Conservation (phyloP, 805 yeast genomes). For the Saccharomycopsis capsularis region DNA sequence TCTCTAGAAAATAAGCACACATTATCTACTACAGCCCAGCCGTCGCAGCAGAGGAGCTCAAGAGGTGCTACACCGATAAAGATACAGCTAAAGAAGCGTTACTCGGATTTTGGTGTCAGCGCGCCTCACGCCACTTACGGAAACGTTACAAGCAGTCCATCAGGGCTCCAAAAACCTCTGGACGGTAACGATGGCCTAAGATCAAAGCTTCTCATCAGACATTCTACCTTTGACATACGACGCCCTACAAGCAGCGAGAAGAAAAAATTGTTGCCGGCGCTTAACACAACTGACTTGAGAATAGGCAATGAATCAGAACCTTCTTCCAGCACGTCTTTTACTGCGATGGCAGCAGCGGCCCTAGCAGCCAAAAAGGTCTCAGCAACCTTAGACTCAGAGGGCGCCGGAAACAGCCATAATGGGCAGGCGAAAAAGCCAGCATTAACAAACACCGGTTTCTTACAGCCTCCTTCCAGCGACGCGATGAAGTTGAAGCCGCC, state of each 20-base stretch:
- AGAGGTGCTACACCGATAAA: not conserved
- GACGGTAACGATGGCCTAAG: not conserved
- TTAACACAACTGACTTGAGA: not conserved
- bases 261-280: not conserved
- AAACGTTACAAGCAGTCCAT: not conserved
- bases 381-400: slow-evolving; percentile 8
- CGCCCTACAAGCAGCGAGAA: not conserved
- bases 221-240: not conserved
- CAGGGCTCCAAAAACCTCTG: not conserved
- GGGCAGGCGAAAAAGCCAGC: not conserved
- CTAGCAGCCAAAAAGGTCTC: slow-evolving; percentile 16
- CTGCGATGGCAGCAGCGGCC: slow-evolving; percentile 18
- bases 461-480: slow-evolving; percentile 8
- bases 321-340: slow-evolving; percentile 14
- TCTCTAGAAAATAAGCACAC: too few species aligned
- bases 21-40: not conserved
- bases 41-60: not conserved
- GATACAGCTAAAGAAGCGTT: not conserved
- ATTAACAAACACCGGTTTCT: slow-evolving; percentile 11
- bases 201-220: not conserved
- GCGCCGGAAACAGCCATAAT: slow-evolving; percentile 9
- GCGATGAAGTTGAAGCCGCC: slow-evolving; percentile 1
- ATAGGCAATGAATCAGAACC: not conserved
- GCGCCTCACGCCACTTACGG: not conserved
- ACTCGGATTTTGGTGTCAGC: not conserved